Evolutionary conservation across 768 basidiomycete genomes (phyloP).

Genomic region (Trametopsis cervina): DNA sequence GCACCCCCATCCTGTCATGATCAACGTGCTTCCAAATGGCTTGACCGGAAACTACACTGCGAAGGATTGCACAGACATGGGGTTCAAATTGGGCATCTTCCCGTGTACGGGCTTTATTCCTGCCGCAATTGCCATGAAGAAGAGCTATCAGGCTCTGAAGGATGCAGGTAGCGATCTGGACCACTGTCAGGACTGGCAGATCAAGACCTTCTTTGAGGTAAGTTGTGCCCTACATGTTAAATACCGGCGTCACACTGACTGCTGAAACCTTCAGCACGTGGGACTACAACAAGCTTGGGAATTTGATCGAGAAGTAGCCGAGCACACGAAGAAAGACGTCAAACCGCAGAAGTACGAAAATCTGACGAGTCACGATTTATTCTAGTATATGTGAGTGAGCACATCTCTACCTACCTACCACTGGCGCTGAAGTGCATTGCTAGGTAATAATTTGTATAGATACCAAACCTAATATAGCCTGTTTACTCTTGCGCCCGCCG

Average conservation of each 20-base stretch:
- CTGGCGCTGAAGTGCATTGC: too few relatives aligned
- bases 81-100: conserved; percentile 22
- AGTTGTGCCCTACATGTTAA: neutral
- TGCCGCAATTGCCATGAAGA: conserved; percentile 21
- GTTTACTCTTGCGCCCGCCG: too few relatives aligned
- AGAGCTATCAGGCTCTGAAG: conserved; percentile 17
- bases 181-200: conserved; percentile 18
- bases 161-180: conserved; percentile 20
- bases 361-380: conserved; percentile 14
- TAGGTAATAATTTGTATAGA: too few relatives aligned
- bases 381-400: too few relatives aligned
- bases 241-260: neutral
- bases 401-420: too few relatives aligned
- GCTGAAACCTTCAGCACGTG: conserved; percentile 12
- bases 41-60: conserved; percentile 20
- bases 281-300: conserved; percentile 18
- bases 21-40: conserved; percentile 23
- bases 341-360: conserved; percentile 21
- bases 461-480: too few relatives aligned
- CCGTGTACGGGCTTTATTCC: conserved; percentile 24
- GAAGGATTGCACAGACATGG: conserved; percentile 20
- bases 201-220: conserved; percentile 24
- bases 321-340: conserved; percentile 12
- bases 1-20: conserved; percentile 21
- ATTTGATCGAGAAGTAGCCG: conserved; percentile 16